phyloP scores from a whole-genome alignment of 345 rosid species.

The Citrus hindsii region DNA sequence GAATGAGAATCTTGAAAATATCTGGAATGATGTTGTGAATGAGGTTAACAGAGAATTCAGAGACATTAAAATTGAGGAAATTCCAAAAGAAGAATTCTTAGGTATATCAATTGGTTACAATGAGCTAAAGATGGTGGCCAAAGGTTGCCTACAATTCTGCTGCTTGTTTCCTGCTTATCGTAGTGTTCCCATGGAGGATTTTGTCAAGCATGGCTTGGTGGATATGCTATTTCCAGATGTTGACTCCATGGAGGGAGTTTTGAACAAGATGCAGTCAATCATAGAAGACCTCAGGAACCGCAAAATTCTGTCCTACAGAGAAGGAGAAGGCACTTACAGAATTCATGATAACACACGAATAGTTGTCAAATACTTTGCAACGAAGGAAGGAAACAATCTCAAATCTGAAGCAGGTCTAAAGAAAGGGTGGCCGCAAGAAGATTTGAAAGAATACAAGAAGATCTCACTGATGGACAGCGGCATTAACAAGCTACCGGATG shows the following conservation, averaged over 20 bases:
- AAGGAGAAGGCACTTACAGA: not conserved
- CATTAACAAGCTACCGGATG: constrained; percentile 13
- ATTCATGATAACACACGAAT: not conserved
- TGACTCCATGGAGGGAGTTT: not conserved
- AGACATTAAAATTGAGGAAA: not conserved
- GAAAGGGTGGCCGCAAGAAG: constrained; percentile 8
- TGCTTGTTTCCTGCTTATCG: not conserved
- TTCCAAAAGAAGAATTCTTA: constrained; percentile 12
- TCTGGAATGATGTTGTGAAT: constrained; percentile 8
- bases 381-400: not conserved
- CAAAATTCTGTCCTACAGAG: not conserved
- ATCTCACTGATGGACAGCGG: constrained; percentile 5
- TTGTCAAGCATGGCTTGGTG: constrained; percentile 2
- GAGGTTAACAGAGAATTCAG: not conserved
- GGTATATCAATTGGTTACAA: not conserved
- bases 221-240: not conserved
- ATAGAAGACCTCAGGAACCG: not conserved
- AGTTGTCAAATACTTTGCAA: not conserved
- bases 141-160: not conserved
- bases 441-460: not conserved
- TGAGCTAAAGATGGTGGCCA: not conserved
- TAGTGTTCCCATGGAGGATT: not conserved
- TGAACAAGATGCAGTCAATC: not conserved
- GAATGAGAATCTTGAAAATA: not conserved
- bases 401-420: not conserved